Base-by-base conservation (phyloP, 179 eudicot genomes). In the Heliamphora pulchella region DNA sequence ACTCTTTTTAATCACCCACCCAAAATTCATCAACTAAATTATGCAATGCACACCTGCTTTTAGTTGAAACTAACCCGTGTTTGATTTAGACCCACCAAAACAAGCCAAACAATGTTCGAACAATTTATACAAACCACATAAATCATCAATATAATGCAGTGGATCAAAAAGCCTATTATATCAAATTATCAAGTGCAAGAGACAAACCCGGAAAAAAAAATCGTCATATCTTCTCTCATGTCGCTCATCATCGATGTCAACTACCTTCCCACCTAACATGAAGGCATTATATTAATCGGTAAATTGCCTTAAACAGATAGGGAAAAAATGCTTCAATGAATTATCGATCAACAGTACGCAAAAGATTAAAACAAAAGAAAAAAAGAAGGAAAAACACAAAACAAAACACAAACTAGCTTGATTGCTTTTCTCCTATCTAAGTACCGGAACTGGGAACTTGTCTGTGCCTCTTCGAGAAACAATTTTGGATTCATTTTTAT, bases 231-330 rank as follows among this genome's bases (percentile, higher is more conserved):
- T 31, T 31, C 31, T 31, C 31, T 31, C 31, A 31, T 31, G 31
- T 31, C 31, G 31, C 31, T 31, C 31, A 31, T 31, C 31, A 31
- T 31, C 31, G 31, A 31, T 50, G 46, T 48, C 80, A 78, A 15
- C 20, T 47, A 76, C 79, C 61, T 31, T 31, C 69, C 64, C 75
- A 67, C 51, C 75, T 55, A 20, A 65, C 47, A 6, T 20, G 51
- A 48, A 51, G 17, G 18, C 57, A 77, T 20, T 65, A 50, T 22
- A 22, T 65, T 31, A 65, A 50, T n/a, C 63, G 39, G 4, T 9
- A 51, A 31, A 67, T 5, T 18, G 48, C 43, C 58, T 20, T 48
- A 48, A 47, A 46, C 18, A 6, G 50, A 2, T 5, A 6, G 1
- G 14, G 1, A 20, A 64, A 2, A 6, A 4, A 65, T 14, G 18